Evolutionary conservation across 129 eudicot genomes (phyloP).

Genomic region (Flaveria ramosissima): DNA sequence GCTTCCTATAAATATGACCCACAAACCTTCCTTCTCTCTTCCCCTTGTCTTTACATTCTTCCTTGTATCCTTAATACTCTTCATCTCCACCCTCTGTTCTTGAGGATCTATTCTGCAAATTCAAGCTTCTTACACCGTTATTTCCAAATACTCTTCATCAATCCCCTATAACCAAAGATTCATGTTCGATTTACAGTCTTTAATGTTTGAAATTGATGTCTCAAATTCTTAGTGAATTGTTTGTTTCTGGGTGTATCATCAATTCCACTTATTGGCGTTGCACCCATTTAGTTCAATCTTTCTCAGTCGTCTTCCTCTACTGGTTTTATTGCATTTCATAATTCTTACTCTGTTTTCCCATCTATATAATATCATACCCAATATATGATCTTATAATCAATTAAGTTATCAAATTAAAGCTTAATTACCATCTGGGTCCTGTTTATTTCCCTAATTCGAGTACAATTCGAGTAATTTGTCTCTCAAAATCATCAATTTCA

Average conservation of each 20-base stretch:
- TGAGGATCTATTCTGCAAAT: neutral
- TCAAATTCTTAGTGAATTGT: constrained; percentile 82
- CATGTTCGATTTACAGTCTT: constrained; percentile 48
- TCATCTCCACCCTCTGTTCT: constrained; percentile 10
- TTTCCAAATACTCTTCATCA: no score
- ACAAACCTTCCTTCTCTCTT: constrained; percentile 35
- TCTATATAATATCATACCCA: neutral
- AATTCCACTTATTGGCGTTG: constrained; percentile 85
- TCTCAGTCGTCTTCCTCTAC: constrained; percentile 95
- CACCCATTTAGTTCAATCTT: constrained; percentile 90
- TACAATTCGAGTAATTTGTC: neutral
- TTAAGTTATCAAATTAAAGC: neutral
- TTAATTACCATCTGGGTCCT: constrained; percentile 36
- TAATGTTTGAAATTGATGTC: constrained; percentile 78
- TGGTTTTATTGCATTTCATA: constrained; percentile 90
- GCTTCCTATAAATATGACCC: constrained; percentile 24
- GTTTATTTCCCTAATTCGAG: neutral
- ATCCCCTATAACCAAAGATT: constrained; percentile 17
- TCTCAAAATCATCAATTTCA: neutral
- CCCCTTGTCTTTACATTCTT: constrained; percentile 20
- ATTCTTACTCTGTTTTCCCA: constrained; percentile 7
- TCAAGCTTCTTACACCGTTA: constrained; percentile 7
- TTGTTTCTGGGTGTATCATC: constrained; percentile 79
- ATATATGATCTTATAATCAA: neutral
- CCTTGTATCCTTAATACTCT: neutral